These are phyloP conservation scores for Corrigiola litoralis DNA, from an alignment of 179 eudicot species.

Conservation along the genomic window DNA sequence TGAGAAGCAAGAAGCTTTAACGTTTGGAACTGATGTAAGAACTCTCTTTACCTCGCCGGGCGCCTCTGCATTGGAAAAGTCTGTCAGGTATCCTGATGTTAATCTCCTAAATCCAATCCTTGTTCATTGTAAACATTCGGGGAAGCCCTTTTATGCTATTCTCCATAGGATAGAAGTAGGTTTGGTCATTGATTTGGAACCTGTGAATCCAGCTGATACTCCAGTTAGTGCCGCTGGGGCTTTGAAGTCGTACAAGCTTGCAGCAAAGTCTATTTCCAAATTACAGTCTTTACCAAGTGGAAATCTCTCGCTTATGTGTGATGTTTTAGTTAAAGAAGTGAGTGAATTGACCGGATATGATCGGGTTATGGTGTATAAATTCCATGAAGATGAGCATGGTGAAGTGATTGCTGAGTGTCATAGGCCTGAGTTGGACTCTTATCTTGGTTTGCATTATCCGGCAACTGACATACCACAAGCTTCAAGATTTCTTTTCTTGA, in stretches of 20 bases:
- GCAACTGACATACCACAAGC: slow-evolving; percentile 98
- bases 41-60: slow-evolving; percentile 57
- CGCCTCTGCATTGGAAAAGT: slow-evolving; percentile 65
- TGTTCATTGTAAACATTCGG: slow-evolving; percentile 52
- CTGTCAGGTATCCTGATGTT: slow-evolving; percentile 52
- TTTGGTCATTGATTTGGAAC: slow-evolving; percentile 79
- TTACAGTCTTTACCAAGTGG: slow-evolving; percentile 68
- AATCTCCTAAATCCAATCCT: slow-evolving; percentile 76
- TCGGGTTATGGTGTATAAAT: slow-evolving; percentile 86
- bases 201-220: slow-evolving; percentile 55
- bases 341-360: slow-evolving; percentile 81
- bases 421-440: slow-evolving; percentile 59
- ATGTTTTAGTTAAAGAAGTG: slow-evolving; percentile 66
- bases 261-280: slow-evolving; percentile 68
- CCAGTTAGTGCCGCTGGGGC: slow-evolving; percentile 74
- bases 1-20: slow-evolving; percentile 59
- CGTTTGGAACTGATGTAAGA: slow-evolving; percentile 67
- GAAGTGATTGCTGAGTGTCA: slow-evolving; percentile 73
- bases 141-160: slow-evolving; percentile 75
- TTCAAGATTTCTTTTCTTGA: slow-evolving; percentile 79
- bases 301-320: slow-evolving; percentile 55
- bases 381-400: slow-evolving; percentile 92
- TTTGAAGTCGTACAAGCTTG: slow-evolving; percentile 74
- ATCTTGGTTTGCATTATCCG: slow-evolving; percentile 88
- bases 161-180: slow-evolving; percentile 79